phyloP scores from a whole-genome alignment of 306 rosid genomes.

The Dryas drummondii region DNA sequence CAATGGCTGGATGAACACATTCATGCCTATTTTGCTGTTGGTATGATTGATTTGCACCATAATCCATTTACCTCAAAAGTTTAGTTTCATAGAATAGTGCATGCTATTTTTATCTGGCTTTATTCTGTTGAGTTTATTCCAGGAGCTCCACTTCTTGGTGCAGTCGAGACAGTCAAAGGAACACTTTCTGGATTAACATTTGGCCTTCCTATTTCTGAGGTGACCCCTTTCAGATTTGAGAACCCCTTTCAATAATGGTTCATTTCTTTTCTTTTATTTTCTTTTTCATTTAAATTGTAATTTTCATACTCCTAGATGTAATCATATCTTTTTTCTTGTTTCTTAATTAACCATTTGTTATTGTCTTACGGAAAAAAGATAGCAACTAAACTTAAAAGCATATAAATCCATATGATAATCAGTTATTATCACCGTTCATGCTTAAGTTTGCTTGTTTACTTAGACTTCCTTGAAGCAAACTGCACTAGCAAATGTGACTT shows the following conservation, averaged over 20 bases:
- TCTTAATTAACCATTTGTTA: not conserved
- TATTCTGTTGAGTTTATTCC: conserved; percentile 32
- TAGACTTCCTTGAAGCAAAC: not conserved
- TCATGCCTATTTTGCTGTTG: conserved; percentile 97
- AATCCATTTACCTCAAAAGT: conserved; percentile 17
- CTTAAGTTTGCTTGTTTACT: not conserved
- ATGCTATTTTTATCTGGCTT: conserved; percentile 29
- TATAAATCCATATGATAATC: not conserved
- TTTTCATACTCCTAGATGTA: not conserved
- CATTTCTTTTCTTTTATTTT: conserved; percentile 14
- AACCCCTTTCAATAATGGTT: not conserved
- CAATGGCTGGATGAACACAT: conserved; percentile 90
- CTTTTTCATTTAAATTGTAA: conserved; percentile 1
- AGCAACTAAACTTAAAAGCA: not conserved
- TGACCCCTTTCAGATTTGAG: conserved; percentile 30
- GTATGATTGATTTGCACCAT: conserved; percentile 44
- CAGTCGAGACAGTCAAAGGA: conserved; percentile 78
- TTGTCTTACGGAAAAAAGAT: not conserved
- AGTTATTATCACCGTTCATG: not conserved
- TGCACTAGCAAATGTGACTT: not conserved
- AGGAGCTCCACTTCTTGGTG: conserved; percentile 97
- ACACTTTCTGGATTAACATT: conserved; percentile 83
- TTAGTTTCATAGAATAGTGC: conserved; percentile 15
- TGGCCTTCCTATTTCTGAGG: conserved; percentile 98
- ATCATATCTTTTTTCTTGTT: not conserved